Evolutionary conservation across 371 early-diverging fungal species (phyloP).

Genomic region (Circinella minor): DNA sequence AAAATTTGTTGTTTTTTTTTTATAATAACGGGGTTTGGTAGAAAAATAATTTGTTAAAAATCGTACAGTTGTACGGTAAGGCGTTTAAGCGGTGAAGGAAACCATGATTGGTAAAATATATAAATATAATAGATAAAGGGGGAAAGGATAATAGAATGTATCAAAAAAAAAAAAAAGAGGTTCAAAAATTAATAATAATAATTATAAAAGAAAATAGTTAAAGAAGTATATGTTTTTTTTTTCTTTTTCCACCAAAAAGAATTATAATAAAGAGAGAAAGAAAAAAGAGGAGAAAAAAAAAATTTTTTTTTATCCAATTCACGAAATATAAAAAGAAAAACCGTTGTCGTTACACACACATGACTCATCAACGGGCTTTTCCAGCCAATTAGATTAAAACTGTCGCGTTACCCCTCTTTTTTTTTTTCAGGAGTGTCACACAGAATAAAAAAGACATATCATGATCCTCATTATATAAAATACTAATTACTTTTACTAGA

Average conservation of each 20-base stretch:
- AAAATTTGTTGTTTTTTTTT: too few relatives aligned
- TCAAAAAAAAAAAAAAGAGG: constrained; percentile 2
- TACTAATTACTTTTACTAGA: too few relatives aligned
- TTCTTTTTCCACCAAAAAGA: neutral
- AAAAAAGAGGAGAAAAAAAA: neutral
- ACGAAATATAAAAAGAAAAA: neutral
- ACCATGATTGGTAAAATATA: constrained; percentile 16
- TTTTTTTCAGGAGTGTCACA: neutral
- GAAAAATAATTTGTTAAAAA: constrained; percentile 10
- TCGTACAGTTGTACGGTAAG: constrained; percentile 21
- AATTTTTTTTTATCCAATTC: neutral
- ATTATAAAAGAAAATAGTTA: neutral
- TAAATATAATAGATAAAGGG: neutral
- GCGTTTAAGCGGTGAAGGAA: constrained; percentile 29
- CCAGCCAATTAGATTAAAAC: neutral
- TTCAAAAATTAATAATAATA: neutral
- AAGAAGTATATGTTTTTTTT: neutral
- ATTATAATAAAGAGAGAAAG: neutral
- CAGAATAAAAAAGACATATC: too few relatives aligned
- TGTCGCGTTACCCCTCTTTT: neutral
- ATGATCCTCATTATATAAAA: too few relatives aligned
- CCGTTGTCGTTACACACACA: neutral
- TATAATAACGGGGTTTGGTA: constrained; percentile 1
- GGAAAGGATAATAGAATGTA: neutral
- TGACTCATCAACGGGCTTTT: neutral